Percentiles rank a stretch among this genome's conserved stretches.
phyloP scores from a whole-genome alignment of 2,329 filamentous ascomycete genomes.

The Fusarium sp. region DNA sequence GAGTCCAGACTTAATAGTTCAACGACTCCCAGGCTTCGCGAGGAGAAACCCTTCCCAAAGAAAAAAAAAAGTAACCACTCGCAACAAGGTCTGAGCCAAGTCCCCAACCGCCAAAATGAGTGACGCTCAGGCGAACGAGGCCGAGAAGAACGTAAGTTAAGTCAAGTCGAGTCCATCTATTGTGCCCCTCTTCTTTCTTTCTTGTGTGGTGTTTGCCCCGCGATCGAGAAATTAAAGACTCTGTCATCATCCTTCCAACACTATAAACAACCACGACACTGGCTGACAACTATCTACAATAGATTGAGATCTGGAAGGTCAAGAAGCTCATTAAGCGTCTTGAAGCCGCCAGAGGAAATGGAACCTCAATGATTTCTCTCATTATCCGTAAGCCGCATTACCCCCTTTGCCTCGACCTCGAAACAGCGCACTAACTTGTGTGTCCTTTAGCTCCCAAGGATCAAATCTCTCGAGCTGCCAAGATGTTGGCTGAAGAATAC shows the following conservation, averaged over 20 bases:
- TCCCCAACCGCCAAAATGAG: constrained; percentile 75
- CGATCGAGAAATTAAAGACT: constrained; percentile 39
- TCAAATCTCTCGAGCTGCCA: constrained; percentile 93
- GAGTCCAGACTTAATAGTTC: constrained; percentile 38
- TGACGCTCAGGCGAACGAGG: constrained; percentile 87
- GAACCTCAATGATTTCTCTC: constrained; percentile 99
- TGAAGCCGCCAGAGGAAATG: constrained; percentile 96
- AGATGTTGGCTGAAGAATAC: constrained; percentile 99
- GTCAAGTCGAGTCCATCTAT: not conserved
- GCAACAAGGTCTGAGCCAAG: constrained; percentile 38
- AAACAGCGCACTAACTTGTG: constrained; percentile 46
- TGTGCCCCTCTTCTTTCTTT: constrained; percentile 37
- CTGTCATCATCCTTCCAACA: constrained; percentile 10
- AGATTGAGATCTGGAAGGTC: constrained; percentile 93
- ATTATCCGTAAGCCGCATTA: constrained; percentile 83
- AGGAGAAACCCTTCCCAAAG: constrained; percentile 28
- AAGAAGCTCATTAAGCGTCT: constrained; percentile 99
- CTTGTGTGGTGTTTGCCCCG: constrained; percentile 48
- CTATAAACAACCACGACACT: constrained; percentile 15
- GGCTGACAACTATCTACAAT: constrained; percentile 38
- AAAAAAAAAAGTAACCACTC: constrained; percentile 31
- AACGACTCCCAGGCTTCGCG: constrained; percentile 43
- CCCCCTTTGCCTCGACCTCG: not conserved
- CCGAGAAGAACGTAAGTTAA: constrained; percentile 88
- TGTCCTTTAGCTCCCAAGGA: constrained; percentile 85